Conservation (phyloP, 2,329 filamentous ascomycete species). For the Cytospora chrysosperma region DNA sequence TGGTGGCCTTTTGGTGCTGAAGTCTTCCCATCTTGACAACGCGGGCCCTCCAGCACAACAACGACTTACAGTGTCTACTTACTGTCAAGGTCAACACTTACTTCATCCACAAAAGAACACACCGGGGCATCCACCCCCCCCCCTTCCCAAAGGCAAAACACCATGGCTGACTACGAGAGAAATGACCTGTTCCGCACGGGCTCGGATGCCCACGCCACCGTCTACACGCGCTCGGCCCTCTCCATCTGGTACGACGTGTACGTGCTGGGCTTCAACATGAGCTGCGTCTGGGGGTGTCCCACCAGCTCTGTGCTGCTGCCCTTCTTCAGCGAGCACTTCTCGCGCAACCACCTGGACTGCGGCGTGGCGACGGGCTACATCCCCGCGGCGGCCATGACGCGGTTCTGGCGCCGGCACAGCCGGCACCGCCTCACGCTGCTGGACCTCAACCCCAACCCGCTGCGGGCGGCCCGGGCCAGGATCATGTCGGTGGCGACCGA, state of each 20-base stretch:
- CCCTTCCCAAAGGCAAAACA: not conserved
- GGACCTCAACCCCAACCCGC: conserved; percentile 37
- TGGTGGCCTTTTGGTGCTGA: not conserved
- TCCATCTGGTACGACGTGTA: conserved; percentile 33
- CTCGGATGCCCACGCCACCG: conserved; percentile 16
- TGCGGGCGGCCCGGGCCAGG: conserved; percentile 32
- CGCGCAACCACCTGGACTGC: conserved; percentile 39
- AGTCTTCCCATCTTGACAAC: not conserved
- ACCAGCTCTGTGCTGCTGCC: conserved; percentile 33
- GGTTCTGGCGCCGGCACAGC: conserved; percentile 23
- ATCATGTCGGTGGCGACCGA: conserved; percentile 28
- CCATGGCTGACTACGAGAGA: conserved; percentile 15
- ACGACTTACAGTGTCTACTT: not conserved
- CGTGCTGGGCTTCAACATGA: conserved; percentile 38
- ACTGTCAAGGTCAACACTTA: too few relatives aligned
- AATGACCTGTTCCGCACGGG: conserved; percentile 16
- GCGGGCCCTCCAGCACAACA: not conserved
- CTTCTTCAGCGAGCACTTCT: conserved; percentile 37
- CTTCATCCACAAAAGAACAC: too few relatives aligned
- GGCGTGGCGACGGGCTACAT: conserved; percentile 43
- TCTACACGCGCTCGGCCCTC: conserved; percentile 24
- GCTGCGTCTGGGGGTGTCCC: conserved; percentile 38
- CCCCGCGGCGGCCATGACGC: conserved; percentile 31
- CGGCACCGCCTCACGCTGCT: conserved; percentile 36
- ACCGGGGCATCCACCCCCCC: not conserved